These are phyloP conservation scores for Aureobasidium lini DNA, from an alignment of 2,329 filamentous ascomycete genomes.

Conservation along the genomic window DNA sequence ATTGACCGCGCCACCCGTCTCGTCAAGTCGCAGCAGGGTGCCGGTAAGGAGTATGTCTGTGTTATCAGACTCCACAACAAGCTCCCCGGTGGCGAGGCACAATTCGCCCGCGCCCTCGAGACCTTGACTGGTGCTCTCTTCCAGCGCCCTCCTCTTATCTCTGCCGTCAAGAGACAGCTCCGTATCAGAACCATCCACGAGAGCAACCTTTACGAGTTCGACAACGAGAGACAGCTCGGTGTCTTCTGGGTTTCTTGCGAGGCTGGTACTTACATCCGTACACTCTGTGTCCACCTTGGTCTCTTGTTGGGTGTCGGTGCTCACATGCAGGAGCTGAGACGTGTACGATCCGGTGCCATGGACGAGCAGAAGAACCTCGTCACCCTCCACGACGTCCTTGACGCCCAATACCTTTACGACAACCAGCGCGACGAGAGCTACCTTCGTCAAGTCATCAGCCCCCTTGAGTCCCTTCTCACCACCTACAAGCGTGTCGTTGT, in stretches of 20 bases:
- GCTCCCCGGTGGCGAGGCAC: slow-evolving; percentile 83
- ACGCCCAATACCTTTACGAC: slow-evolving; percentile 93
- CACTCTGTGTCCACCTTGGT: slow-evolving; percentile 89
- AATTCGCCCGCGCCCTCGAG: slow-evolving; percentile 89
- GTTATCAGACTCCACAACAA: slow-evolving; percentile 94
- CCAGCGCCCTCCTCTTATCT: slow-evolving; percentile 94
- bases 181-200: slow-evolving; percentile 98
- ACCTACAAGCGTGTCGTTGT: slow-evolving; percentile 96
- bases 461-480: slow-evolving; percentile 83
- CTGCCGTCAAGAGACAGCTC: slow-evolving; percentile 95
- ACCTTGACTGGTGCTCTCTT: slow-evolving; percentile 94
- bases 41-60: slow-evolving; percentile 97
- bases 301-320: slow-evolving; percentile 73
- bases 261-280: slow-evolving; percentile 97
- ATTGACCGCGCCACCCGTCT: slow-evolving; percentile 95
- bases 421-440: slow-evolving; percentile 93
- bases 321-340: slow-evolving; percentile 96
- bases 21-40: slow-evolving; percentile 97
- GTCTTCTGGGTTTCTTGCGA: slow-evolving; percentile 99
- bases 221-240: slow-evolving; percentile 93
- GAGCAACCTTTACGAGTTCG: slow-evolving; percentile 90
- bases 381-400: slow-evolving; percentile 88
- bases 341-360: slow-evolving; percentile 92
- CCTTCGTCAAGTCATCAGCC: slow-evolving; percentile 82
- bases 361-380: slow-evolving; percentile 83